Evolutionary conservation across 1,284 basidiomycete species (phyloP), one percentile per base, ranked within the genome.

Genomic region (Tausonia pullulans): DNA sequence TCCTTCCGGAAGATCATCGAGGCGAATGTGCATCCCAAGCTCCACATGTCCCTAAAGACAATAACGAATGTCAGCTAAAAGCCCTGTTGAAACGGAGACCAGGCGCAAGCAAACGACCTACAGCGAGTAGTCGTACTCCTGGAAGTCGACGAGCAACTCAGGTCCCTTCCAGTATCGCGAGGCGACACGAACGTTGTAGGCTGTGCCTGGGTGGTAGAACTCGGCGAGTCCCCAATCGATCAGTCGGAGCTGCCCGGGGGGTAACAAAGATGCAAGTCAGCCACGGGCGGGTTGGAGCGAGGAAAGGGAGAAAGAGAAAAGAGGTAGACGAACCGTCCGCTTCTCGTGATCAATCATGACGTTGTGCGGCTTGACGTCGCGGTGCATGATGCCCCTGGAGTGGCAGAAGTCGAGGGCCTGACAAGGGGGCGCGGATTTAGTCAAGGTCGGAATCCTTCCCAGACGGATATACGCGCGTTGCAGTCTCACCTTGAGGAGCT

Each of bases 161-260:
- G 96, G 96, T 0, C 93, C 95, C 76, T 98, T 98, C 81, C 96
- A 98, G 80, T 98, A 98, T 68, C 95, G 84, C 57, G 90, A 94
- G 11, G 95, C 95, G 45, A 98, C 95, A 46, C 95, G 87, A 69
- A 98, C 95, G 71, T 98, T 98, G 81, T 98, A 97, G 75, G 96
- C 93, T n/a, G 93, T 96, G 74, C 88, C 90, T 11, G 57, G 62
- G 58, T 49, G 45, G 13, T 45, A 98, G 77, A 98, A 98, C 77
- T 98, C 95, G 60, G 95, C 95, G 70, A 98, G 80, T 74, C 95
- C 95, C 95, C 95, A 98, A 79, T 98, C 95, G 75, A 98, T 98
- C 65, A 98, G 81, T 49, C 95, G 87, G 63, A 97, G 81, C 88
- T 93, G 70, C 27, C 27, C 27, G 27, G 27, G 27, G 27, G 27